Base-by-base conservation (phyloP, 2,329 filamentous ascomycete species). In the Fusarium graminum region DNA sequence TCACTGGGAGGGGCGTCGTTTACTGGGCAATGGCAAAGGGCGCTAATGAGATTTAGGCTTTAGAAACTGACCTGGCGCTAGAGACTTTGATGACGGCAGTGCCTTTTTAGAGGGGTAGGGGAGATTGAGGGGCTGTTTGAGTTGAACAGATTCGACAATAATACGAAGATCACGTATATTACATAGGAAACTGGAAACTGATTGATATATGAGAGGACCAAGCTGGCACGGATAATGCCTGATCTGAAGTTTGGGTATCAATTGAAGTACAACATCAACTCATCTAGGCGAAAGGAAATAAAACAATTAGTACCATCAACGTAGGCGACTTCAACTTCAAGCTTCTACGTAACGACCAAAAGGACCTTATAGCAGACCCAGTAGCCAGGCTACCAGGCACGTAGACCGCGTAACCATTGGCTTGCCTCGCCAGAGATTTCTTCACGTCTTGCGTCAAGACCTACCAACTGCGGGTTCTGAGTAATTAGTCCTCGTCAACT, bases 401-500 rank as follows among this genome's bases (percentile, higher is more conserved):
- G 41, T 29, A 45, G 42, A 41, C 28, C 38, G 25, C 40, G 28
- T 50, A 52, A 64, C 11, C 28, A 43, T 32, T 67, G 55, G 54
- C 60, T 68, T 56, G 46, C 50, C 42, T 67, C 38, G 30, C 34
- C 16, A 47, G 36, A 57, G 56, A 46, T 54, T 65, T 61, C 46
- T 44, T 14, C n/a, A 36, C 34, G 16, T 28, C 30, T 11, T 47
- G 54, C 44, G 59, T 70, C 64, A 52, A 71, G 69, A 68, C 69
- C 58, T 41, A 39, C 44, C 59, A 68, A 45, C 60, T 68, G 65
- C 52, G 65, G 60, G 54, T 49, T 65, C 65, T 43, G 51, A 66
- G 65, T 59, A 68, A 62, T 68, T 68, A 72, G 69, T 61, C 63
- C 54, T 72, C 69, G 69, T 72, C 58, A 57, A 70, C 61, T 67